Base-by-base conservation (phyloP, 129 eudicot genomes). In the Centaurea solstitialis region DNA sequence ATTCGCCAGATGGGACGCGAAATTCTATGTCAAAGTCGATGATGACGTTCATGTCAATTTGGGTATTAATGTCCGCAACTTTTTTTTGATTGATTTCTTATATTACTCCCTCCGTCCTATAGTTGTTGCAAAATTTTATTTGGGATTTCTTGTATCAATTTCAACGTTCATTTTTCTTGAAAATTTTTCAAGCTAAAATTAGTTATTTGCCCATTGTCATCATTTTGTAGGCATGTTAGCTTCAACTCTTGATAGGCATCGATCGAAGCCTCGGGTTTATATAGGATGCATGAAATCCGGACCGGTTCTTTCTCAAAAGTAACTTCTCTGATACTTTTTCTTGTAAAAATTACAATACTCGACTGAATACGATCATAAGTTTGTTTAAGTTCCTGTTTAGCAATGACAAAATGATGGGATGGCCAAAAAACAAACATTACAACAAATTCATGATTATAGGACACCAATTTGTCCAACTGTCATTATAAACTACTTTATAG, bases 1-100 rank as follows among this genome's bases (percentile, higher is more conserved):
- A 79, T 88, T 81, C n/a, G 84, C 89, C 6, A 84, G 74, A 7
- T 91, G 97, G 97, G 97, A 91, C 84, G 97, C 97, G 21, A 90
- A 91, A 20, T 91, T 85, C 53, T 91, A 91, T 22, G 86, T 89
- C 71, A 91, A 91, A 81, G 91, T 91, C 57, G 97, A 91, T 41
- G 97, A 91, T 74, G 97, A 91, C 59, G 97, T 91, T 70, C 93
- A 91, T 82, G 91, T 91, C 69, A 89, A 89, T 87, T 85, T 89
- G 74, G 86, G 86, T 82, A 76, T 45, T 62, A 57, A 57, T n/a
- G 65, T 57, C 23, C 65, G 22, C 65, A 57, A 57, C 65, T 21
- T 57, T 57, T 57, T 57, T 1, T 53, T 17, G 21, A 18, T 53
- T 7, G 9, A 53, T 53, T 53, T 53, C n/a, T 45, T 43, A 43